These are phyloP conservation scores for Dothistroma pini DNA, from an alignment of 2,329 filamentous ascomycete species.

Conservation along the genomic window DNA sequence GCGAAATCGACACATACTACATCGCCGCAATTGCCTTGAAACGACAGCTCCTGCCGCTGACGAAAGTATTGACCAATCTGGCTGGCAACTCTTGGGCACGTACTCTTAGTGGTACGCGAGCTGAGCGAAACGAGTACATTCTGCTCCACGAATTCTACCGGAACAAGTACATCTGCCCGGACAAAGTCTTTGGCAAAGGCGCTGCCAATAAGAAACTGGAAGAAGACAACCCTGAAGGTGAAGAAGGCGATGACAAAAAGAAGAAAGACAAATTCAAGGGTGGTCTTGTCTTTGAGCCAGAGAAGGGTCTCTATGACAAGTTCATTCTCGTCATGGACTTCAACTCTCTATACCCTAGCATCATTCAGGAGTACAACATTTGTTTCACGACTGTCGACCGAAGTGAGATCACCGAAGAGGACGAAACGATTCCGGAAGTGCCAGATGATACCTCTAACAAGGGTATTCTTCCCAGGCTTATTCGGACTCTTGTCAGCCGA, in stretches of 20 bases:
- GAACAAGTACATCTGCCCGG: slow-evolving; percentile 97
- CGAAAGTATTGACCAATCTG: slow-evolving; percentile 92
- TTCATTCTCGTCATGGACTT: slow-evolving; percentile 99
- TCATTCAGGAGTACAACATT: slow-evolving; percentile 99
- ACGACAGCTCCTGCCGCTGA: slow-evolving; percentile 87
- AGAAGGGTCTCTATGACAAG: slow-evolving; percentile 96
- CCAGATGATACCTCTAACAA: slow-evolving; percentile 68
- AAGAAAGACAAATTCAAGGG: slow-evolving; percentile 99
- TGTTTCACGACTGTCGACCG: slow-evolving; percentile 98
- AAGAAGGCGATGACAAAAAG: slow-evolving; percentile 67
- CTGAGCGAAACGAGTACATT: slow-evolving; percentile 99
- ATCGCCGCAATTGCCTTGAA: slow-evolving; percentile 85
- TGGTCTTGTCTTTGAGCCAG: slow-evolving; percentile 95
- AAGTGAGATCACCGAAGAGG: slow-evolving; percentile 67
- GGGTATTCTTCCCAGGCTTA: slow-evolving; percentile 84
- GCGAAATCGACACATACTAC: slow-evolving; percentile 93
- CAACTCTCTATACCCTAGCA: slow-evolving; percentile 97
- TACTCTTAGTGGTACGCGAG: slow-evolving; percentile 90
- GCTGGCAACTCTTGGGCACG: slow-evolving; percentile 98
- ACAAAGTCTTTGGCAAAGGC: slow-evolving; percentile 80
- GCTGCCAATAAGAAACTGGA: slow-evolving; percentile 60
- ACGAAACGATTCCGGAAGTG: slow-evolving; percentile 85
- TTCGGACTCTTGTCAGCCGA: slow-evolving; percentile 84
- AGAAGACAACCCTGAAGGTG: slow-evolving; percentile 65
- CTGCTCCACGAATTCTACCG: slow-evolving; percentile 92